Evolutionary conservation across 768 basidiomycete genomes (phyloP), one percentile per base, ranked within the genome.

Genomic region (Rhodocollybia butyracea): DNA sequence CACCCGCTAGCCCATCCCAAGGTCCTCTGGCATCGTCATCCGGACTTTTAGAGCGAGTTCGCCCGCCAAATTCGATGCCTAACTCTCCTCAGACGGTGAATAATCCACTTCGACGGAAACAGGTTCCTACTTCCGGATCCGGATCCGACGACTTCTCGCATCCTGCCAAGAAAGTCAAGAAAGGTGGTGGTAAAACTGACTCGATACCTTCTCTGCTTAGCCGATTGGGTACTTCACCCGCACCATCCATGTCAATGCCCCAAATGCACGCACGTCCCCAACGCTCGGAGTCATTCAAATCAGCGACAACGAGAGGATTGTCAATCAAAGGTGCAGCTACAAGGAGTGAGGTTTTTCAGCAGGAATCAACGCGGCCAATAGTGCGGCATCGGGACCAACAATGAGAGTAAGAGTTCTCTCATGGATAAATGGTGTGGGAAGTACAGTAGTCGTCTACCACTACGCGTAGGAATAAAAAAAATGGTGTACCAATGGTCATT

Each of bases 121-220:
- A 19, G 22, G 15, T 15, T 22, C 32, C n/a, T n/a, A n/a, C n/a
- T n/a, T n/a, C n/a, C n/a, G n/a, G n/a, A n/a, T n/a, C n/a, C 5
- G 39, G 43, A 22, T 21, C 24, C 13, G 45, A 34, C 8, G 46
- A 13, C 30, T 5, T 12, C 4, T 11, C 34, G 5, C 53, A 29
- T 13, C 46, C 55, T 13, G n/a, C 55, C 6, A 56, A 56, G 55
- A 56, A 48, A 40, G 19, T 39, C n/a, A 56, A 42, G 65, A 71
- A 69, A 64, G 54, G 64, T 57, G 50, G 27, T 34, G 59, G 43
- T 11, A 55, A 61, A 11, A 54, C 55, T 47, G 60, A 57, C 11
- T 43, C 59, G 53, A 54, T 64, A 29, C 79, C 75, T 32, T 77
- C 78, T 43, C 64, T 80, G 19, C 68, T 80, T 17, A 78, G 75